phyloP scores from a whole-genome alignment of 108 stramenopile genomes.

The Phaeodactylum tricornutum region DNA sequence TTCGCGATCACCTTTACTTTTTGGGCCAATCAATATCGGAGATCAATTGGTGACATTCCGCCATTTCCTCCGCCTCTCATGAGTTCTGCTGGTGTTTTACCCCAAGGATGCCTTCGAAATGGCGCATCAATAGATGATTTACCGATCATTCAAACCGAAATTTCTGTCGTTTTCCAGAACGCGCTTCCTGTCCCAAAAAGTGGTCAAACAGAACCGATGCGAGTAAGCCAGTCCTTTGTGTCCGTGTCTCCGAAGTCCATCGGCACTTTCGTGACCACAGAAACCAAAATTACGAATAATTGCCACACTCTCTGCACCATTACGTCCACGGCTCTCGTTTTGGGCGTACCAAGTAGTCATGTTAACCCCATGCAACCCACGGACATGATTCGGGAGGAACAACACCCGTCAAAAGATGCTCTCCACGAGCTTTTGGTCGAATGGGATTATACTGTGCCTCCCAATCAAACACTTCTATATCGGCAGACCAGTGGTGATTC shows the following conservation, averaged over 20 bases:
- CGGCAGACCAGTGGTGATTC: slow-evolving; percentile 82
- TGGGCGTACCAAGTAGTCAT: slow-evolving; percentile 28
- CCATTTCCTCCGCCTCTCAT: slow-evolving; percentile 60
- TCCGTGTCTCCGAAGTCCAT: slow-evolving; percentile 49
- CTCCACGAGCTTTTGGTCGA: too few species aligned
- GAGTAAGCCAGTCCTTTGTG: too few species aligned
- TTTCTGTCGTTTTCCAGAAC: too few species aligned
- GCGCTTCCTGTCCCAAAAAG: too few species aligned
- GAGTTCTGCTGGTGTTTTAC: slow-evolving; percentile 21
- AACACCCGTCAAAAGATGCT: neutral
- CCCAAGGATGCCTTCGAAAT: slow-evolving; percentile 19
- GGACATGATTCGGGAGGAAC: neutral
- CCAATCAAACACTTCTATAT: slow-evolving; percentile 73
- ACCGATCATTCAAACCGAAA: slow-evolving; percentile 63
- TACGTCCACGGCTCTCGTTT: slow-evolving; percentile 47
- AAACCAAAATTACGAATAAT: slow-evolving; percentile 14
- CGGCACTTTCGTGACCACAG: slow-evolving; percentile 68
- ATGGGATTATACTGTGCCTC: slow-evolving; percentile 24
- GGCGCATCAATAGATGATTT: too few species aligned
- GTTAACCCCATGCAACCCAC: slow-evolving; percentile 22
- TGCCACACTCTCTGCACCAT: slow-evolving; percentile 29
- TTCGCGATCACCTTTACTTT: slow-evolving; percentile 45
- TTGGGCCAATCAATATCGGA: slow-evolving; percentile 19
- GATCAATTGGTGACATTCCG: neutral
- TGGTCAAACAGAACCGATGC: too few species aligned